Evolutionary conservation across 202 grass and related monocot species (phyloP).

Genomic region (Tripidium arundinaceum): DNA sequence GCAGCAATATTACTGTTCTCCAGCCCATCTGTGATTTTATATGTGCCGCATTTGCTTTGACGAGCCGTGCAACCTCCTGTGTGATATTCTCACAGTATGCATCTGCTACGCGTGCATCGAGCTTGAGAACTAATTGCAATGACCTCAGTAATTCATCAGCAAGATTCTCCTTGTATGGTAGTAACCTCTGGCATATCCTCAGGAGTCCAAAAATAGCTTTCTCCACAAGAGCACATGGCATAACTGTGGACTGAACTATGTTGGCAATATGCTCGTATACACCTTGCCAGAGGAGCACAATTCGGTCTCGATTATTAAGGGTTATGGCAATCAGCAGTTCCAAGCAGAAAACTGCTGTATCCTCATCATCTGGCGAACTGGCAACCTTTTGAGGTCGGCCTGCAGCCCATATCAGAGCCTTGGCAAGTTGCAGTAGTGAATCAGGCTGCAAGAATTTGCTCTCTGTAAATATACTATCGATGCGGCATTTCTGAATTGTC

Average conservation of each 20-base stretch:
- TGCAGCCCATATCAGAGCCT: too few relatives aligned
- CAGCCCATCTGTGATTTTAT: conserved; percentile 13
- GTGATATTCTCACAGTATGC: conserved; percentile 96
- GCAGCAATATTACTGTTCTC: too few relatives aligned
- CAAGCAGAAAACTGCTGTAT: too few relatives aligned
- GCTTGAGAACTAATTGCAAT: conserved; percentile 86
- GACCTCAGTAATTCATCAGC: conserved; percentile 24
- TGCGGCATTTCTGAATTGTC: conserved; percentile 94
- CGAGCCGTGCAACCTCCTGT: conserved; percentile 73
- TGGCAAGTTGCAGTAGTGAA: too few relatives aligned
- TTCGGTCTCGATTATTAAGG: too few relatives aligned
- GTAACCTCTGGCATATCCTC: conserved; percentile 64
- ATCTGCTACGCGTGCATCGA: conserved; percentile 87
- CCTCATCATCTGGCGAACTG: too few relatives aligned
- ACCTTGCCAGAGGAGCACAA: too few relatives aligned
- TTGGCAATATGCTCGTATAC: conserved; percentile 95
- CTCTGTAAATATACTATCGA: conserved; percentile 96
- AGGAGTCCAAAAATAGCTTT: conserved; percentile 96
- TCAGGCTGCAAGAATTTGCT: too few relatives aligned
- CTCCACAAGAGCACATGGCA: conserved; percentile 91
- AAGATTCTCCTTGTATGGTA: conserved; percentile 74
- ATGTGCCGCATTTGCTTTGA: conserved; percentile 76
- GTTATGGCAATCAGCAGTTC: too few relatives aligned
- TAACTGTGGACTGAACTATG: conserved; percentile 88
- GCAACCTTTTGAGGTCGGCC: too few relatives aligned